These are phyloP conservation scores for Arthrinium puccinioides DNA, from an alignment of 2,329 filamentous ascomycete genomes.

Conservation along the genomic window DNA sequence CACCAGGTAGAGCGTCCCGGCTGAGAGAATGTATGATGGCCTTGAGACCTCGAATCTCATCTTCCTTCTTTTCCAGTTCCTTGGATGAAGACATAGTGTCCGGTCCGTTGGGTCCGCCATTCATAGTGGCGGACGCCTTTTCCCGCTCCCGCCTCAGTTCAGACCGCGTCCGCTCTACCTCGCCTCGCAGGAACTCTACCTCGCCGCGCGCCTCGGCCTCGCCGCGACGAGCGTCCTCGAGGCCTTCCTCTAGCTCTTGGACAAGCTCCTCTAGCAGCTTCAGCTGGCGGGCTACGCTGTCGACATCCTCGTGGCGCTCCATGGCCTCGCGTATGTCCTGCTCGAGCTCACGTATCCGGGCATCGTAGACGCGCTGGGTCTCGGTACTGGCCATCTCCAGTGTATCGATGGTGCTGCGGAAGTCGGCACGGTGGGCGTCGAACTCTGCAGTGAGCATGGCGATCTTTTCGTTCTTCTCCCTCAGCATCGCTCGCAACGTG, in stretches of 20 bases:
- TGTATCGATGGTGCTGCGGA: conserved; percentile 93
- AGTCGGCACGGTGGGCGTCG: conserved; percentile 89
- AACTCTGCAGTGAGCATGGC: conserved; percentile 89
- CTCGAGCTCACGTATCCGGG: conserved; percentile 79
- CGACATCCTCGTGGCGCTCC: conserved; percentile 79
- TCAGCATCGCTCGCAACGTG: conserved; percentile 72
- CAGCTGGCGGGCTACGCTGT: conserved; percentile 81
- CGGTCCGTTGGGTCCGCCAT: conserved; percentile 32
- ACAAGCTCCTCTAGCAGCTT: conserved; percentile 95
- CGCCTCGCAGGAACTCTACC: conserved; percentile 89
- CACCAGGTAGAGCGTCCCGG: conserved; percentile 55
- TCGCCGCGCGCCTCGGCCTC: conserved; percentile 94
- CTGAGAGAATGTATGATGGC: conserved; percentile 96
- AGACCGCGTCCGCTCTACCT: conserved; percentile 84
- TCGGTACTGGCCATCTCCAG: conserved; percentile 92
- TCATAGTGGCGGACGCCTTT: conserved; percentile 59
- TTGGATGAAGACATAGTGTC: conserved; percentile 49
- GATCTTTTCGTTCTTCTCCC: conserved; percentile 97
- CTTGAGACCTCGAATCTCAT: conserved; percentile 94
- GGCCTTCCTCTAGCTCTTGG: conserved; percentile 90
- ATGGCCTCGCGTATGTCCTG: conserved; percentile 77
- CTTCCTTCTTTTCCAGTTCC: conserved; percentile 88
- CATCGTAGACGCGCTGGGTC: conserved; percentile 92
- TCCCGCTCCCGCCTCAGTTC: conserved; percentile 86
- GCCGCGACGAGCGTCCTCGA: conserved; percentile 88